Percentiles rank a stretch among this genome's conserved stretches.
These are phyloP conservation scores for Mycena olivaceomarginata DNA, from an alignment of 768 basidiomycete species.

Conservation along the genomic window DNA sequence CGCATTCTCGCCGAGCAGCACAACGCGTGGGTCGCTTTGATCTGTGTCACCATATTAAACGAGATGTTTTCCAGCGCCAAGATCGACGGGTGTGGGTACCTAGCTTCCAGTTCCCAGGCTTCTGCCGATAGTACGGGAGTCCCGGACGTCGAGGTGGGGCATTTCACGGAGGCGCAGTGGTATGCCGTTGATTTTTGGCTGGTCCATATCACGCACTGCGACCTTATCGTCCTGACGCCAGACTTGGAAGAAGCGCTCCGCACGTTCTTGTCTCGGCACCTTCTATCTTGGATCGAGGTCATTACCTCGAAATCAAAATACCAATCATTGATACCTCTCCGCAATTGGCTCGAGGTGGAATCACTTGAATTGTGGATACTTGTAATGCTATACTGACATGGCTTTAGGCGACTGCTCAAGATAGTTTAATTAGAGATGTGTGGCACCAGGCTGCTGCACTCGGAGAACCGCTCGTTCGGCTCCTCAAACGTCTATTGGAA, in stretches of 20 bases:
- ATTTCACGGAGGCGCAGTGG: slow-evolving; percentile 14
- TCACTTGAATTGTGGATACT: too few relatives aligned
- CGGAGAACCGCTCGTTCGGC: background rate
- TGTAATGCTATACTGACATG: too few relatives aligned
- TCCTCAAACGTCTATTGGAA: background rate
- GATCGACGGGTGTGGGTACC: slow-evolving; percentile 5
- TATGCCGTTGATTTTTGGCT: slow-evolving; percentile 5
- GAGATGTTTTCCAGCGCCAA: background rate
- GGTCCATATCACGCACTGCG: background rate
- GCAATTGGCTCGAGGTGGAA: background rate
- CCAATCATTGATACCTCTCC: background rate
- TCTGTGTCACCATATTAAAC: background rate
- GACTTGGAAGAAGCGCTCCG: background rate
- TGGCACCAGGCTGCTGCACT: background rate
- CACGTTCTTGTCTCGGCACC: background rate
- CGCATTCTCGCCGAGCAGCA: background rate
- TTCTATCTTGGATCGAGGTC: slow-evolving; percentile 4
- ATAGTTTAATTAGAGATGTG: background rate
- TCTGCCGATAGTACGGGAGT: background rate
- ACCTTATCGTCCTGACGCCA: background rate
- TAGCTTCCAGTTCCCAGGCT: background rate
- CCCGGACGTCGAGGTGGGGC: background rate
- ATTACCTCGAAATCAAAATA: background rate
- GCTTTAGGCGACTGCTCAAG: too few relatives aligned
- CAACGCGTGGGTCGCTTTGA: background rate